These are phyloP conservation scores for Ophiosphaerella herpotricha DNA, from an alignment of 2,329 filamentous ascomycete species.

Conservation along the genomic window DNA sequence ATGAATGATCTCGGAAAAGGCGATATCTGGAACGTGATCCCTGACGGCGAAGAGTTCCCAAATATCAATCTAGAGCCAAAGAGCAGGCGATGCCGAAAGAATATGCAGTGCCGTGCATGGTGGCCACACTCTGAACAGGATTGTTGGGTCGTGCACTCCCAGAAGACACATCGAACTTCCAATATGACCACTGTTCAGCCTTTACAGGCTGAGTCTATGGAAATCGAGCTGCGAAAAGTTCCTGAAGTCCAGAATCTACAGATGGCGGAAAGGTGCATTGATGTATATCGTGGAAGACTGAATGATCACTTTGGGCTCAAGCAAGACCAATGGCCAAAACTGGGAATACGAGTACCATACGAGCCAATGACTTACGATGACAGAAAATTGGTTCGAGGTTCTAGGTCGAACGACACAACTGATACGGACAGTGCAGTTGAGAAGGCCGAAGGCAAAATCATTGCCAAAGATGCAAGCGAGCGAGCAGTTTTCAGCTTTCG, in stretches of 20 bases:
- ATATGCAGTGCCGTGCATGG: background rate
- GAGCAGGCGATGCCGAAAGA: background rate
- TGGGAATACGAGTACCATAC: constrained; percentile 9
- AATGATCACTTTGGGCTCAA: constrained; percentile 7
- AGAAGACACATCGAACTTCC: background rate
- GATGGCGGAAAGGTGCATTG: background rate
- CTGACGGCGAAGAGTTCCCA: background rate
- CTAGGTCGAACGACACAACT: background rate
- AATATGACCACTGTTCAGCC: no score
- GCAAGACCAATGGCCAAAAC: constrained; percentile 3
- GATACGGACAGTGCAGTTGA: background rate
- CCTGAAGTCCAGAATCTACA: background rate
- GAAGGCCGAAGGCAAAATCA: background rate
- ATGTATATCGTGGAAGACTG: constrained; percentile 5
- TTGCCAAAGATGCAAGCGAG: background rate
- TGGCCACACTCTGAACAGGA: constrained; percentile 3
- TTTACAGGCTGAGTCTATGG: no score
- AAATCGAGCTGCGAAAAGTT: no score
- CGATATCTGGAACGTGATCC: background rate
- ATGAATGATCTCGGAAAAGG: background rate
- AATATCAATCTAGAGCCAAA: background rate
- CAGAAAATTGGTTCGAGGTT: background rate
- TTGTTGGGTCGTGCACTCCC: constrained; percentile 4
- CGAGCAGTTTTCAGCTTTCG: background rate
- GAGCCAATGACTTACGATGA: constrained; percentile 5